These are phyloP conservation scores for Actinidia arguta DNA, from an alignment of 179 eudicot genomes.

Conservation along the genomic window DNA sequence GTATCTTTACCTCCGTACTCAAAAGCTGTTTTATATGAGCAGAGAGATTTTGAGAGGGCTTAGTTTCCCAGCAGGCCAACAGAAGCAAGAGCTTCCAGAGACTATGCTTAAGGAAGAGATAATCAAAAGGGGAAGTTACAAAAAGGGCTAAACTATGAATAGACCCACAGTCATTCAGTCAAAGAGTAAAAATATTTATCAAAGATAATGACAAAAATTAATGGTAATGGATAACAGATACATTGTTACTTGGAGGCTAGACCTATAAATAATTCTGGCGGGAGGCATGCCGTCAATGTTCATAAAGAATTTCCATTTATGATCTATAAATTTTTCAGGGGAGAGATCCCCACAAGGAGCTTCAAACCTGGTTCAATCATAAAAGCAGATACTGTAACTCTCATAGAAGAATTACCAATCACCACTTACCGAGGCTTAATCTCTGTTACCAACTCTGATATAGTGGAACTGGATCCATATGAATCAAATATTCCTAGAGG, in stretches of 20 bases:
- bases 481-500: constrained; percentile 60
- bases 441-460: constrained; percentile 86
- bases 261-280: not conserved
- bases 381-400: not conserved
- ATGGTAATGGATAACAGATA: not conserved
- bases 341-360: constrained; percentile 1
- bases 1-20: not conserved
- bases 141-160: not conserved
- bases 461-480: constrained; percentile 54
- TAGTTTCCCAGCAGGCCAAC: not conserved
- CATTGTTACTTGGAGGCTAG: not conserved
- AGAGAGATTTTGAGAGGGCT: not conserved
- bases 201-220: not conserved
- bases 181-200: not conserved
- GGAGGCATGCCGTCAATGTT: not conserved
- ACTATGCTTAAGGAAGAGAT: constrained; percentile 4
- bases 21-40: not conserved
- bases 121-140: not conserved
- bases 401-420: not conserved
- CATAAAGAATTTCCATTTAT: not conserved
- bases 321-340: not conserved
- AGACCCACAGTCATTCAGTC: not conserved
- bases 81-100: constrained; percentile 5
- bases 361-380: constrained; percentile 9
- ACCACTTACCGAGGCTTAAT: constrained; percentile 90